phyloP scores from a whole-genome alignment of 176 grass and related monocot species.

The Oryza brachyantha region DNA sequence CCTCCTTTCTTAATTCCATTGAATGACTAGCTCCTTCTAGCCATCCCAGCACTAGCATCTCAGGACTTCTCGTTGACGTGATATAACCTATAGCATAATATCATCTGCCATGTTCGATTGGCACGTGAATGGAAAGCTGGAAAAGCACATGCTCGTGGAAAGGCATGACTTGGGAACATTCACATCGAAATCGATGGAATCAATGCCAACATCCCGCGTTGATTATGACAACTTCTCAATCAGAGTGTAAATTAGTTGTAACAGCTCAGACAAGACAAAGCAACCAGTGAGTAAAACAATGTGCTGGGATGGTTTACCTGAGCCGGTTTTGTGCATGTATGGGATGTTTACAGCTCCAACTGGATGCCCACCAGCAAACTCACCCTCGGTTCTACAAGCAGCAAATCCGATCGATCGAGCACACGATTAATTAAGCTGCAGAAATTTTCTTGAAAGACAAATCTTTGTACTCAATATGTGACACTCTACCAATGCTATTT shows the following conservation, averaged over 20 bases:
- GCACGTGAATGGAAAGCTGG: neutral
- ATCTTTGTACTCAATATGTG: neutral
- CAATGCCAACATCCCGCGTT: neutral
- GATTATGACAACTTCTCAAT: neutral
- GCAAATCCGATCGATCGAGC: neutral
- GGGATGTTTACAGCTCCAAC: constrained; percentile 69
- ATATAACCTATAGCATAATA: no score
- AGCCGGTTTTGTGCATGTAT: constrained; percentile 61
- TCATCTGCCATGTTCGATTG: neutral
- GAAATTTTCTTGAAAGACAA: neutral
- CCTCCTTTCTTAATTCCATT: no score
- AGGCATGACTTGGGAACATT: neutral
- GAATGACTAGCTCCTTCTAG: no score
- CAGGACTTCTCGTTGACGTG: no score
- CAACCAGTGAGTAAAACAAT: neutral
- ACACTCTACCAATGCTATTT: neutral
- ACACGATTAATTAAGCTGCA: neutral
- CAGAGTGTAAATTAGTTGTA: neutral
- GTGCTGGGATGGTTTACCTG: constrained; percentile 38
- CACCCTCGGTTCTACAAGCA: constrained; percentile 50
- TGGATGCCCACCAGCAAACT: constrained; percentile 62
- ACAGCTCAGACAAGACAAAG: neutral
- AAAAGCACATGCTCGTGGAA: neutral
- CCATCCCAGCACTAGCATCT: neutral
- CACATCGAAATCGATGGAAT: neutral